Evolutionary conservation across 352 stramenopile genomes (phyloP), one percentile per base, ranked within the genome.

Genomic region (Pilasporangium apinafurcum): DNA sequence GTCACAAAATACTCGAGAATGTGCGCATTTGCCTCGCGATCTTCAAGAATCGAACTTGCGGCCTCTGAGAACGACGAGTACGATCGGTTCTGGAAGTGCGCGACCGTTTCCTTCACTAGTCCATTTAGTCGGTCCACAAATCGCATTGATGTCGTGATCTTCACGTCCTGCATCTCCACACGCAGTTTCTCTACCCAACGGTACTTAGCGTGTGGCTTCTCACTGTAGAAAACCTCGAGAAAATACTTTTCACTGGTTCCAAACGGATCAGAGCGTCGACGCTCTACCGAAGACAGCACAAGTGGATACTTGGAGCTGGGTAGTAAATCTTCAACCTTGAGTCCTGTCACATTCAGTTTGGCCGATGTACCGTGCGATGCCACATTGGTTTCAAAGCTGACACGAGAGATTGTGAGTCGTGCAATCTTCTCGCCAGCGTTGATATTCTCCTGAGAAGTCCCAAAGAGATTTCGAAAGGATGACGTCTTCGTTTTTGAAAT

Each of bases 1-100:
- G 58, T 63, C 0, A 84, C 56, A 48, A 92, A 92, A 42, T 92
- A 92, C 16, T 72, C 59, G 14, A 89, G 56, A 28, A 92, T 68
- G 40, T 84, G 65, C 9, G 56, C 48, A 13, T 79, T 73, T 17
- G 62, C 62, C 18, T 59, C 48, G 8, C 35, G 31, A 7, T 74
- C 47, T 12, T 61, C 48, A 0, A 53, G 43, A 16, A 61, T 29
- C 8, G 56, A 48, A 4, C 62, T 56, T 22, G 71, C 64, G 14
- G 60, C 48, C 4, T 48, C 52, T 10, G 78, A 83, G 3, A 54
- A 63, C 7, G 59, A 67, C 18, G 73, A 65, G 3, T 83, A 64
- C 20, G 76, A 83, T 18, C 65, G 75, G 33, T 67, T 66, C 38
- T 81, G 55, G 41, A 92, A 89, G 44, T 92, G 81, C 3, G 73